These are phyloP conservation scores for Boletus calvinii DNA, from an alignment of 1,284 basidiomycete species.

Conservation along the genomic window DNA sequence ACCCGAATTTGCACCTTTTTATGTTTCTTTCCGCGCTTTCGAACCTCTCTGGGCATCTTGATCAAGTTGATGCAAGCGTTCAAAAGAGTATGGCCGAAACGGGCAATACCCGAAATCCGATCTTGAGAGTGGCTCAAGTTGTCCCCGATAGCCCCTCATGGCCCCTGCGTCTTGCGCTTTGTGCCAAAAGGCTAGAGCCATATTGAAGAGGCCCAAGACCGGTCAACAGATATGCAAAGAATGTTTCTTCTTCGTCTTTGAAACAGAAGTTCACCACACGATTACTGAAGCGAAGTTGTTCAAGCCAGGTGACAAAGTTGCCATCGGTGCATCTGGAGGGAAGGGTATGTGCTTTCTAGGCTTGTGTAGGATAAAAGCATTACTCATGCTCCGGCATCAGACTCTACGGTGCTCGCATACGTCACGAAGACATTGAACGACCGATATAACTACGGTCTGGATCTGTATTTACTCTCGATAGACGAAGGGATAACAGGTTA, in stretches of 20 bases:
- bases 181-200: slow-evolving; percentile 77
- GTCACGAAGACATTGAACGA: slow-evolving; percentile 96
- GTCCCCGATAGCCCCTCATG: slow-evolving; percentile 41
- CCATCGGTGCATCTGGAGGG: slow-evolving; percentile 96
- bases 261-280: slow-evolving; percentile 97
- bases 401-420: slow-evolving; percentile 97
- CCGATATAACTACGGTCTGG: slow-evolving; percentile 89
- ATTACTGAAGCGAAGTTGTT: slow-evolving; percentile 84
- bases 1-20: slow-evolving; percentile 47
- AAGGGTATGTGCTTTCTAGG: slow-evolving; percentile 64
- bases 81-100: not conserved
- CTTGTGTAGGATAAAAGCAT: not conserved
- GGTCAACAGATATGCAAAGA: slow-evolving; percentile 95
- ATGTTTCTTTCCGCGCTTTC: slow-evolving; percentile 75
- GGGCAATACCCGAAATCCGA: slow-evolving; percentile 7
- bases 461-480: slow-evolving; percentile 92
- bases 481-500: slow-evolving; percentile 99
- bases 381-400: slow-evolving; percentile 42
- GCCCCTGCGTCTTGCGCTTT: slow-evolving; percentile 70
- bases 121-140: not conserved
- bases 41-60: slow-evolving; percentile 65
- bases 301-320: slow-evolving; percentile 89
- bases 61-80: not conserved
- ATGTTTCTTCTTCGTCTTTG: slow-evolving; percentile 96
- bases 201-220: slow-evolving; percentile 94